Evolutionary conservation across 2,329 filamentous ascomycete species (phyloP).

Genomic region (Scolecobasidium constrictum): DNA sequence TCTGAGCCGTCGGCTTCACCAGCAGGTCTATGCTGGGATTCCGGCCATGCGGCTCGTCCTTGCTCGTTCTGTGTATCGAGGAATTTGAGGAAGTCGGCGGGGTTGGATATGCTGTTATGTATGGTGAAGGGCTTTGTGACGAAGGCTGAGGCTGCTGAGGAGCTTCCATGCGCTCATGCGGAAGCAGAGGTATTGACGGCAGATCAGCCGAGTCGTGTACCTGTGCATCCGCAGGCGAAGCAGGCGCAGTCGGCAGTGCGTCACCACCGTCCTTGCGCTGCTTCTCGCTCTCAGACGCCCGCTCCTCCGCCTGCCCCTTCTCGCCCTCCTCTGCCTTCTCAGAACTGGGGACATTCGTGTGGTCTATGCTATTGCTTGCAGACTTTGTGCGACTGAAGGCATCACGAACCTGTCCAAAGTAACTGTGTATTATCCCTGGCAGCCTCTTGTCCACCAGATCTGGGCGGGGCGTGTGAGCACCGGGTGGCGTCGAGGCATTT

Average conservation of each 20-base stretch:
- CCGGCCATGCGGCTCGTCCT: slow-evolving; percentile 14
- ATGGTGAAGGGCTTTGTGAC: slow-evolving; percentile 7
- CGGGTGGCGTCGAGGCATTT: slow-evolving; percentile 74
- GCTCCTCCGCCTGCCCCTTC: background rate
- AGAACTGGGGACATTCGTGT: slow-evolving; percentile 10
- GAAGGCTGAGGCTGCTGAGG: slow-evolving; percentile 12
- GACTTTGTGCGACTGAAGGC: slow-evolving; percentile 37
- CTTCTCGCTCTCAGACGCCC: background rate
- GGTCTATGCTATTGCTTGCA: slow-evolving; percentile 22
- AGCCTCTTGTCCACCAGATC: slow-evolving; percentile 84
- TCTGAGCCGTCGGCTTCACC: background rate
- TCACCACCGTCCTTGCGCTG: background rate
- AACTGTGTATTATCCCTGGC: slow-evolving; percentile 88
- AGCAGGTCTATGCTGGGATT: slow-evolving; percentile 6
- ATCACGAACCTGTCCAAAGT: slow-evolving; percentile 98
- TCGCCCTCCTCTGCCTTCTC: background rate
- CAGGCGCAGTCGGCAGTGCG: slow-evolving; percentile 10
- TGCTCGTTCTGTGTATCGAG: slow-evolving; percentile 20
- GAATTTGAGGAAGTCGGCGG: slow-evolving; percentile 30
- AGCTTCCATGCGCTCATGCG: slow-evolving; percentile 20
- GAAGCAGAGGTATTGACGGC: slow-evolving; percentile 22
- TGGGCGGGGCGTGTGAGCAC: slow-evolving; percentile 84
- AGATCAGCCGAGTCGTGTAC: slow-evolving; percentile 14
- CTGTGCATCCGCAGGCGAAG: slow-evolving; percentile 5
- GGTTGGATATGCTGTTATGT: slow-evolving; percentile 23